Base-by-base conservation (phyloP, 305 asterid species). In the Fraxinus velutina region DNA sequence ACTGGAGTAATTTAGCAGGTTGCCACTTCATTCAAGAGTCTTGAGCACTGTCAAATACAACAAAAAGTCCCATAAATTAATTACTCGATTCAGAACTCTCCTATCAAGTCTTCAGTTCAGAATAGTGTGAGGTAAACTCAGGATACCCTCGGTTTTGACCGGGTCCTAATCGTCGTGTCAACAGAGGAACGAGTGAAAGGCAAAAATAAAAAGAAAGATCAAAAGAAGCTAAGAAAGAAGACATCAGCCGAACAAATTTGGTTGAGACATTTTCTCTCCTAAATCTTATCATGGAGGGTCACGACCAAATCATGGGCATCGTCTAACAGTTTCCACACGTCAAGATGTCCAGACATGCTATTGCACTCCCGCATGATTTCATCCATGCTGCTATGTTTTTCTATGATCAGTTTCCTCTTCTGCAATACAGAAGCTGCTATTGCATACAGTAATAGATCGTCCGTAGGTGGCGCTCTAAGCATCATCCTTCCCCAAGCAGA, bases 291-390 rank as follows among this genome's bases (percentile, higher is more conserved):
- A 71, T 93, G 94, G 13, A 93, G 92, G 12, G 91, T 89, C 76
- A 89, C 93, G 33, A 93, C 94, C 91, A 93, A 86, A 82, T 93
- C 96, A 75, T 91, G 97, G 0, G 97, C 97, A 21, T 91, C 97
- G 30, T 91, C 96, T 32, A 92, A 44, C 77, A 92, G 92, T 79
- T 85, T 92, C 95, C 97, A 92, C 21, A 92, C 93, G 21, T 92
- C 94, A n/a, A 92, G 80, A 77, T 86, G 89, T 21, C 97, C 97
- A 0, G 97, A 90, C 94, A 92, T 89, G 85, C 93, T 87, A 82
- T 91, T 88, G 86, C 95, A 92, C 22, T 92, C 97, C 88, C 81
- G 89, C 89, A 92, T 86, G 21, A 88, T 90, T 74, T 90, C 93
- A 78, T 90, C 93, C 91, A 88, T 84, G 84, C 93, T 87, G 88